Base-by-base conservation (phyloP, 176 grass and related monocot species). In the Lolium perenne region DNA sequence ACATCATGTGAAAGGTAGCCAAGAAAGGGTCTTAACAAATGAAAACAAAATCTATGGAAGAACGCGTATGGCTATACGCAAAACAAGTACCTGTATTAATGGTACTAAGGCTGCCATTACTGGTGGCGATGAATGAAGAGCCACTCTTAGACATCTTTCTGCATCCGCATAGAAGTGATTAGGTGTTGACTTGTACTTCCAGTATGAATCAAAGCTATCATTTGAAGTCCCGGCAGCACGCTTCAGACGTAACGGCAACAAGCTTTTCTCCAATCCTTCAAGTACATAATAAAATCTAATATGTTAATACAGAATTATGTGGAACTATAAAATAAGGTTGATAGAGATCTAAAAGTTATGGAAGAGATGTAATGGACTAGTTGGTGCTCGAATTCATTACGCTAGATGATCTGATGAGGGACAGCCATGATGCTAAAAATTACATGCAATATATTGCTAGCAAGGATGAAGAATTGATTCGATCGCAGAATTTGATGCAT, bases 101-200 rank as follows among this genome's bases (percentile, higher is more conserved):
- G 93, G 93, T 57, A 95, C 32, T 49, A 95, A 88, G 71, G 93
- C 85, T 32, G 86, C 71, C 76, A 89, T 87, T 77, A 91, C 51
- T 43, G 88, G 93, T n/a, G 90, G 88, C 18, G 77, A 89, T 70
- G 88, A 95, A 90, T 82, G 21, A 75, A 92, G 80, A 71, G 93
- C 86, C 38, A 86, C 41, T 25, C 83, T 90, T 85, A 95, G 84
- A 86, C 85, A 92, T 82, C 88, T 92, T 57, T 80, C 86, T 11
- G 93, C 93, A 82, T 92, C 93, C 61, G 48, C 46, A 43, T 95
- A 92, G 1, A 78, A 81, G 38, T 29, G 7, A 92, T 90, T 90
- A 71, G 63, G 62, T 64, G 82, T 58, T 84, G 85, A 84, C 59
- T 80, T 91, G 81, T 91, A 92, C 47, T 83, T 88, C 88, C 88